Percentiles rank a stretch among this genome's conserved stretches.
Evolutionary conservation across 495 filamentous ascomycete genomes (phyloP).

Genomic region (Aspergillus nanangensis): DNA sequence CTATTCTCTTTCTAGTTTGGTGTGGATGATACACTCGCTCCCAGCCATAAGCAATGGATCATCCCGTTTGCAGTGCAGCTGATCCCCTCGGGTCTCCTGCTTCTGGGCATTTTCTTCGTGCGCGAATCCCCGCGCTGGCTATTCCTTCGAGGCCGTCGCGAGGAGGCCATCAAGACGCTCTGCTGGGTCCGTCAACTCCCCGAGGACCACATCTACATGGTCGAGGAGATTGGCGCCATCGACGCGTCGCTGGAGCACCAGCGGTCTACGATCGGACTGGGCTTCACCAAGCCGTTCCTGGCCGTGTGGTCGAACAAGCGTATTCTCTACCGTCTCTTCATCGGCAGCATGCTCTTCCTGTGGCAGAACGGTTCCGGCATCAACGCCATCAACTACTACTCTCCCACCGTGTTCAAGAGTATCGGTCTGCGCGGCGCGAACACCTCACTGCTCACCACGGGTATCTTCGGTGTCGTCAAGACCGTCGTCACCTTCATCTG

Average conservation of each 20-base stretch:
- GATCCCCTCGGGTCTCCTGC: constrained; percentile 47
- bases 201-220: constrained; percentile 58
- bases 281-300: constrained; percentile 67
- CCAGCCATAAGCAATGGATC: constrained; percentile 46
- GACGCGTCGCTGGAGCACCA: constrained; percentile 60
- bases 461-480: constrained; percentile 52
- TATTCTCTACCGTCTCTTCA: constrained; percentile 63
- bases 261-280: constrained; percentile 52
- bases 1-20: constrained; percentile 29
- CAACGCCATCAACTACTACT: constrained; percentile 69
- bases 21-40: constrained; percentile 27
- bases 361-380: constrained; percentile 67
- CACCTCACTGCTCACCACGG: constrained; percentile 46
- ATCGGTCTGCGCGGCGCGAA: constrained; percentile 54
- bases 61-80: constrained; percentile 57
- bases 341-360: constrained; percentile 63
- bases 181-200: constrained; percentile 62
- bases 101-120: constrained; percentile 44
- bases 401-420: constrained; percentile 53
- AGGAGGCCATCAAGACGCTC: constrained; percentile 55
- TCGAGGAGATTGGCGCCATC: constrained; percentile 63
- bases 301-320: constrained; percentile 48
- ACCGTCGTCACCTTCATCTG: constrained; percentile 58
- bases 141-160: constrained; percentile 41
- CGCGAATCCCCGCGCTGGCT: constrained; percentile 60